Evolutionary conservation across 352 stramenopile genomes (phyloP), one percentile per base, ranked within the genome.

Genomic region (Phytophthora rubi): DNA sequence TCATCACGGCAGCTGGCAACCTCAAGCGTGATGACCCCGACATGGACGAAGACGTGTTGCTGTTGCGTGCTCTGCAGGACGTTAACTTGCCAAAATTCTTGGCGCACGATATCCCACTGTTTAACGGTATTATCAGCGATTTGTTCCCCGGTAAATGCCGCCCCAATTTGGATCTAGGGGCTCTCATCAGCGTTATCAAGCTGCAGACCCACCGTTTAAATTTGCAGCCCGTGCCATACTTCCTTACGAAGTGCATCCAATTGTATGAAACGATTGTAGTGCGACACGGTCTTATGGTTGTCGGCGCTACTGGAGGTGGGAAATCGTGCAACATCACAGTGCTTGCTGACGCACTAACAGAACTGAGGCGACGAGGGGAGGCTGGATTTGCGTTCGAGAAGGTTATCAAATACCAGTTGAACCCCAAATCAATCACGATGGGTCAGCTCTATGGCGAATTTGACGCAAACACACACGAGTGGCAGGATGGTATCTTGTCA

Each of bases 61-160:
- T 98, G n/a, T 68, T 99, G 16, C 82, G 94, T 8, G 92, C 94
- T 2, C 88, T 99, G 42, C 97, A 98, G 61, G 96, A 99, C 62
- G 96, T 99, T 7, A 99, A 99, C 65, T 73, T 98, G 33, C 92
- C 96, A 0, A 99, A 99, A 62, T 99, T 99, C 72, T 65, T 99
- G 12, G 92, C 87, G 2, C 94, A 97, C 48, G 96, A 99, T 74
- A 97, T 99, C 47, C 93, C 93, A 21, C 78, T 99, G 6, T 99
- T 99, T 72, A 96, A 97, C 48, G 96, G 96, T 44, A 99, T 99
- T 62, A 97, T 97, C 57, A 97, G 83, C 55, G 96, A 99, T 71
- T 80, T 99, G 12, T 99, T 99, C 65, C 95, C 96, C 0, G 94
- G 93, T 2, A 97, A 98, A 47, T 80, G 76, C 26, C 85, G 97